These are phyloP conservation scores for Lentinus polychrous DNA, from an alignment of 1,284 basidiomycete species.

Conservation along the genomic window DNA sequence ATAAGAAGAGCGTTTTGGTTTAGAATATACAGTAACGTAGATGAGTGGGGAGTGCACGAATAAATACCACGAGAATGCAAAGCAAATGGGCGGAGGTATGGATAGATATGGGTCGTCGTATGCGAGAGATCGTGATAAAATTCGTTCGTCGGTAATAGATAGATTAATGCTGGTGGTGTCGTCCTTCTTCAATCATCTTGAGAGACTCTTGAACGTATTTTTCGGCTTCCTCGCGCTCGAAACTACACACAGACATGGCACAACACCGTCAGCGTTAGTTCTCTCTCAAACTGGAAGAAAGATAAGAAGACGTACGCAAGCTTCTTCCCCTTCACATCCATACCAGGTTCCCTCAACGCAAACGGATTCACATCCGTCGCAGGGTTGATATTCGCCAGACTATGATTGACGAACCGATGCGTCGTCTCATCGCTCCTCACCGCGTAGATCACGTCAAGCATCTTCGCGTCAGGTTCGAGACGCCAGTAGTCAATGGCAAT, in stretches of 20 bases:
- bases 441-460: conserved; percentile 86
- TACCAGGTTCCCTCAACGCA: conserved; percentile 83
- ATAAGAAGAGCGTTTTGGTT: too few relatives aligned
- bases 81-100: too few relatives aligned
- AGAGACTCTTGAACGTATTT: conserved; percentile 41
- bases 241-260: conserved; percentile 35
- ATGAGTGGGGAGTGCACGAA: background rate
- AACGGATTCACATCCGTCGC: conserved; percentile 86
- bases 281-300: conserved; percentile 2
- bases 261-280: background rate
- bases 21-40: background rate
- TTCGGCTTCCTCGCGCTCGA: conserved; percentile 70
- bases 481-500: conserved; percentile 97
- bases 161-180: background rate
- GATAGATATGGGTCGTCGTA: too few relatives aligned
- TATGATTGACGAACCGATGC: conserved; percentile 92
- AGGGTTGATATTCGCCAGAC: conserved; percentile 77
- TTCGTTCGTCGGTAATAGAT: background rate
- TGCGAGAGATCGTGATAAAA: too few relatives aligned
- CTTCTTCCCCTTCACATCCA: conserved; percentile 71
- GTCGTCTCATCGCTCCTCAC: conserved; percentile 91
- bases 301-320: conserved; percentile 51
- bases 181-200: background rate
- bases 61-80: background rate
- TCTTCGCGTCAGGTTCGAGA: conserved; percentile 61